Conservation (phyloP, 208 protist species). For the Leishmania guyanensis region DNA sequence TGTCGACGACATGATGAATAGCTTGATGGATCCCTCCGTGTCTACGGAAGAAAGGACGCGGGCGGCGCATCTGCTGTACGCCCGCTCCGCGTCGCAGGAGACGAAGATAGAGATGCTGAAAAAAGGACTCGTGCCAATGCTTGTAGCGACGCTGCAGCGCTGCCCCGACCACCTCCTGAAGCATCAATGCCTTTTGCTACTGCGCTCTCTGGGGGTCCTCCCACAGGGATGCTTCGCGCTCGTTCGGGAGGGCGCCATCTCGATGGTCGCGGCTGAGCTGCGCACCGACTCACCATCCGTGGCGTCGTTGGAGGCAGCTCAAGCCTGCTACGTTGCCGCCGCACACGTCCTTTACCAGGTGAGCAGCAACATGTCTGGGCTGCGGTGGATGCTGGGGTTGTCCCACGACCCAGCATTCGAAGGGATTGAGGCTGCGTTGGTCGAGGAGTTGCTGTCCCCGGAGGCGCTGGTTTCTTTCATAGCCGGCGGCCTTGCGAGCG, state of each 20-base stretch:
- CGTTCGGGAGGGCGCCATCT: conserved; percentile 57
- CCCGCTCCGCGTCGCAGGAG: conserved; percentile 78
- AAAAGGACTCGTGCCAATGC: conserved; percentile 52
- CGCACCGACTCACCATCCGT: neutral
- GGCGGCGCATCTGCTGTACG: conserved; percentile 70
- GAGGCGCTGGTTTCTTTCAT: conserved; percentile 17
- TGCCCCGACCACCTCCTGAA: conserved; percentile 39
- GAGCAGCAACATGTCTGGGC: conserved; percentile 57
- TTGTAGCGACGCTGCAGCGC: conserved; percentile 46
- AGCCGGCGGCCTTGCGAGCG: conserved; percentile 21
- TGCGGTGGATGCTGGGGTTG: conserved; percentile 69
- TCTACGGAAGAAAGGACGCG: conserved; percentile 44
- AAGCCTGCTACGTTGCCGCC: conserved; percentile 32
- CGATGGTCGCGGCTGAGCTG: conserved; percentile 38
- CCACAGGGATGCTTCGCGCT: conserved; percentile 78
- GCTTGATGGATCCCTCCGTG: conserved; percentile 57
- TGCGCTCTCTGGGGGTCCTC: conserved; percentile 75
- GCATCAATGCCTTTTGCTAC: conserved; percentile 65
- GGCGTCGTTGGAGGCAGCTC: conserved; percentile 33
- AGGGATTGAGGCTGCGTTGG: conserved; percentile 14
- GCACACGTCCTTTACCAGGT: conserved; percentile 57
- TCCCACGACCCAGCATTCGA: conserved; percentile 30
- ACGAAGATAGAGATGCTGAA: conserved; percentile 68
- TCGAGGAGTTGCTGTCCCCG: conserved; percentile 4
- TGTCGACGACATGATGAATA: conserved; percentile 48